Evolutionary conservation across 2,329 filamentous ascomycete genomes (phyloP), one percentile per base, ranked within the genome.

Genomic region (Epicoccum sorghinum): DNA sequence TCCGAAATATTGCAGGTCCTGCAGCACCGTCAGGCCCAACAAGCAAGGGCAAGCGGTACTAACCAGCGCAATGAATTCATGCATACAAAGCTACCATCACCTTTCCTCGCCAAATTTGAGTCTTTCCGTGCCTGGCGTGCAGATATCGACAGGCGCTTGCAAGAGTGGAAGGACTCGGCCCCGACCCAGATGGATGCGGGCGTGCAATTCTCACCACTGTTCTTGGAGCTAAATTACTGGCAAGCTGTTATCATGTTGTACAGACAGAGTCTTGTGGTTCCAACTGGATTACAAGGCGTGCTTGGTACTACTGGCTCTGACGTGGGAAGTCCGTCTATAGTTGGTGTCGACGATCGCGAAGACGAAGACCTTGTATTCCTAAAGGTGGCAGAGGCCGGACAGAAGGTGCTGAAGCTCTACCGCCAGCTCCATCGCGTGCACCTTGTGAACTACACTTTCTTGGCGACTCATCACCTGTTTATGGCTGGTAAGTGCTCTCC

Each of bases 241-340:
- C 93, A 97, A 73, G 91, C 92, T 3, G 87, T 98, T 57, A 96
- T 97, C 62, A 92, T 97, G 88, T 83, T 98, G 18, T 98, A 98
- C 73, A 83, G 93, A 50, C 93, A 96, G 74, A 95, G 92, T 73
- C 76, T 96, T 57, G 89, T 90, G 43, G 90, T 96, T 14, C 93
- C 93, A 0, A 86, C 89, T 36, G 86, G 92, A 68, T 86, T 98
- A 53, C 91, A 93, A 48, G 87, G 87, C 48, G 93, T 97, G 75
- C 86, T 86, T 6, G 83, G 79, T 36, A 80, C 81, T 2, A 79
- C 83, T 0, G 77, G 77, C 27, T 83, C 84, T 45, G 83, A 86
- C 52, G 81, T 86, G 7, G 79, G 80, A 2, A 87, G 83, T 59
- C 84, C 85, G 3, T 83, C 81, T 4, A 41, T 50, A 2, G 85